A percentile compares a stretch with the other conserved stretches of the same genome.
Evolutionary conservation across 345 rosid genomes (phyloP).

Genomic region (Leavenworthia alabamica): DNA sequence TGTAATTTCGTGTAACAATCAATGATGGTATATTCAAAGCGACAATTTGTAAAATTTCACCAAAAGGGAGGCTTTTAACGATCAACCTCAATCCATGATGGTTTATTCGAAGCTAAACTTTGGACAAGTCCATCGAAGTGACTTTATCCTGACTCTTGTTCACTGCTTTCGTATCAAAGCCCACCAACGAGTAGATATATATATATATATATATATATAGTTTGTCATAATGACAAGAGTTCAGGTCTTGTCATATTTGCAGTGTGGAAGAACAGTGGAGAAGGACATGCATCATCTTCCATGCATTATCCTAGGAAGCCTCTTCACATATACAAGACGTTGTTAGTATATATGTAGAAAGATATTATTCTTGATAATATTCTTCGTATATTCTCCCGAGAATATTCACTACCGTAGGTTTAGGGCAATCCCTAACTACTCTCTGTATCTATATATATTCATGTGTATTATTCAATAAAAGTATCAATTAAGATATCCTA

Average conservation of each 20-base stretch:
- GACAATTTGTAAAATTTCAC: background rate
- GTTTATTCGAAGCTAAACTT: background rate
- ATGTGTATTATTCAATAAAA: no score
- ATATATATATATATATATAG: no score
- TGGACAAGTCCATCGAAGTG: background rate
- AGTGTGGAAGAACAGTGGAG: background rate
- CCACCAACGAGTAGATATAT: background rate
- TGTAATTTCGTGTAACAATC: background rate
- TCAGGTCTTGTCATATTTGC: background rate
- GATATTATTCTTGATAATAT: no score
- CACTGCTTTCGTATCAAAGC: background rate
- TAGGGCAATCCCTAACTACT: no score
- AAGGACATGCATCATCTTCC: background rate
- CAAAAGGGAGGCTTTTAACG: background rate
- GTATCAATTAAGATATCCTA: no score
- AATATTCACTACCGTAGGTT: no score
- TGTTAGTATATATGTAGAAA: no score
- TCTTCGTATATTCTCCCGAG: no score
- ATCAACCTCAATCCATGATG: background rate
- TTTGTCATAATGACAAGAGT: background rate
- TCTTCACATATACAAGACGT: background rate
- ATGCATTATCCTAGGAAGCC: background rate
- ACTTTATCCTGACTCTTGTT: background rate
- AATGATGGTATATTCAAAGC: background rate
- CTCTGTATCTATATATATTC: no score